Base-by-base conservation (phyloP, 306 rosid species). In the Trifolium repens region DNA sequence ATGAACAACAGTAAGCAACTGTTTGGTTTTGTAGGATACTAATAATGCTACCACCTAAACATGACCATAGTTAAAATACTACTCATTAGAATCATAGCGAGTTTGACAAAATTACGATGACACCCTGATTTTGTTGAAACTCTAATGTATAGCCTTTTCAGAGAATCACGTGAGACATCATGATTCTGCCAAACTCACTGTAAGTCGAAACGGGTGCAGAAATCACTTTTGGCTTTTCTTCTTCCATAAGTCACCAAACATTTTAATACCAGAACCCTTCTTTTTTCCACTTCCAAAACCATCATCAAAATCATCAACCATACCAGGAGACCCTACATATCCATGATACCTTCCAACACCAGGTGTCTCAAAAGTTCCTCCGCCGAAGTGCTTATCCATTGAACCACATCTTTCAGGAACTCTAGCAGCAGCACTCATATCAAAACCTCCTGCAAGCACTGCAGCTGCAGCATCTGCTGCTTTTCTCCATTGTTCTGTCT, bases 391-490 rank as follows among this genome's bases (percentile, higher is more conserved):
- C 78, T 92, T 92, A 49, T 92, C 96, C 96, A 90, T 90, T 17
- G 97, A 90, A 22, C 93, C 96, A 73, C 96, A 90, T 79, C 97
- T 85, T 70, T 87, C 97, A 1, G 93, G 80, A 44, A 85, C 75
- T 77, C 94, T 85, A 9, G 61, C 14, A 12, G 88, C 16, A 19
- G 87, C 90, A 58, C 77, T 85, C 87, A 90, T 86, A 42, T 87
- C 96, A 6, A 76, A 79, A 27, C 83, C 94, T 6, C 97, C 94
- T 8, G 96, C 87, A 37, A 92, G 90, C 46, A 92, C 88, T 11
- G 94, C 87, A 52, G 97, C 97, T 46, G 97, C 97, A 22, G 97
- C 97, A 83, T 92, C 97, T 11, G 97, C 96, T 13, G 97, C 96
- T 81, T 92, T 92, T 47, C 90, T 81, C 97, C 97, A 92, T 71